Conservation (phyloP, 257 asterid genomes). For the Leptodermis oblonga region DNA sequence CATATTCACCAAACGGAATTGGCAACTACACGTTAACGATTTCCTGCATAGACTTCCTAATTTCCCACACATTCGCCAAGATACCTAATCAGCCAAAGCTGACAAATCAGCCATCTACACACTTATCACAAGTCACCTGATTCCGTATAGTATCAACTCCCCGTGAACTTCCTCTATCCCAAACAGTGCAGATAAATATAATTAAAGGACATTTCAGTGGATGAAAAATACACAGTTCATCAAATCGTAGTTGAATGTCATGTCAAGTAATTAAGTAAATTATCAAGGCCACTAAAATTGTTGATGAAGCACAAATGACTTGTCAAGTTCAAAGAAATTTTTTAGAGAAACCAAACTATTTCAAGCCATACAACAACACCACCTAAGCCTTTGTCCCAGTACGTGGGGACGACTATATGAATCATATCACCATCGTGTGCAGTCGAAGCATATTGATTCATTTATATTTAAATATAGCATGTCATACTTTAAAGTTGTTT, state of each 20-base stretch:
- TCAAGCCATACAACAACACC: neutral
- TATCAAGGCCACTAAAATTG: neutral
- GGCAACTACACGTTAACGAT: neutral
- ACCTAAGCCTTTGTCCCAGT: too few relatives aligned
- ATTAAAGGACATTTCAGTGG: neutral
- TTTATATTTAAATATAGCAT: too few relatives aligned
- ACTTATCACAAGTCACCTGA: neutral
- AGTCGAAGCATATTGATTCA: too few relatives aligned
- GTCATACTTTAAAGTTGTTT: too few relatives aligned
- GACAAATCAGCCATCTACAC: neutral
- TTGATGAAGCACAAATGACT: neutral
- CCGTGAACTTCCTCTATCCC: neutral
- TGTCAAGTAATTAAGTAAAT: neutral
- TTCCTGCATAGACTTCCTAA: neutral
- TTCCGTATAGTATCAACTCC: neutral
- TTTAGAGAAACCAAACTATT: neutral
- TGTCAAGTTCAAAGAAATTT: neutral
- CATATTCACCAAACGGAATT: neutral
- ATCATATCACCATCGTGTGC: too few relatives aligned
- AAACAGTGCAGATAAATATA: neutral
- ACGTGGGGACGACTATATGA: too few relatives aligned
- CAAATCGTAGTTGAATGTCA: neutral
- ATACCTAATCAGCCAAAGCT: neutral
- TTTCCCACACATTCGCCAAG: neutral
- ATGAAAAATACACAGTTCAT: neutral